Conservation (phyloP, 441 rosid genomes). For the Croton laevigatus region DNA sequence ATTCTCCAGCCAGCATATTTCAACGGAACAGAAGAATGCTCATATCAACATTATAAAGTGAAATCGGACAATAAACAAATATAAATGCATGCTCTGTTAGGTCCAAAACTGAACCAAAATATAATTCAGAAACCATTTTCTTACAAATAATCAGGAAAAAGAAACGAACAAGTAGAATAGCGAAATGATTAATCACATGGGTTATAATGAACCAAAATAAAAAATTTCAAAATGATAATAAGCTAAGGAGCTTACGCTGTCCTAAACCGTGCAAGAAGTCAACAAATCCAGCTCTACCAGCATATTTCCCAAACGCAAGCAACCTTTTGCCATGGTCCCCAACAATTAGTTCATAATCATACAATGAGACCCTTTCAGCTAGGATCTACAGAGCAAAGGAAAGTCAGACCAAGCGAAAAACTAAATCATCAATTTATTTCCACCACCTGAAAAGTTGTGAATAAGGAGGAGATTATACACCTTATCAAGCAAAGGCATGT, state of each 20-base stretch:
- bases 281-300: slow-evolving; percentile 92
- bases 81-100: background rate
- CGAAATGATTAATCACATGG: background rate
- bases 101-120: background rate
- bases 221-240: slow-evolving; percentile 1
- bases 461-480: slow-evolving; percentile 21
- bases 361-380: slow-evolving; percentile 65
- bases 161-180: background rate
- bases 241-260: slow-evolving; percentile 48
- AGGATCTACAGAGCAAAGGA: slow-evolving; percentile 42
- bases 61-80: background rate
- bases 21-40: background rate
- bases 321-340: slow-evolving; percentile 69
- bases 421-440: background rate
- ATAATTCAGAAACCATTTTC: background rate
- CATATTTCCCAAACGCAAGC: slow-evolving; percentile 87
- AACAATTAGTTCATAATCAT: slow-evolving; percentile 87
- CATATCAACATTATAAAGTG: background rate
- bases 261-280: slow-evolving; percentile 85
- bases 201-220: background rate
- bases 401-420: slow-evolving; percentile 11
- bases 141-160: background rate
- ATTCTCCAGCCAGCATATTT: slow-evolving; percentile 9
- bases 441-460: background rate
- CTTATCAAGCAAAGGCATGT: slow-evolving; percentile 90